Evolutionary conservation across 2,329 filamentous ascomycete species (phyloP), one percentile per base, ranked within the genome.

Genomic region (Fusarium palustre): DNA sequence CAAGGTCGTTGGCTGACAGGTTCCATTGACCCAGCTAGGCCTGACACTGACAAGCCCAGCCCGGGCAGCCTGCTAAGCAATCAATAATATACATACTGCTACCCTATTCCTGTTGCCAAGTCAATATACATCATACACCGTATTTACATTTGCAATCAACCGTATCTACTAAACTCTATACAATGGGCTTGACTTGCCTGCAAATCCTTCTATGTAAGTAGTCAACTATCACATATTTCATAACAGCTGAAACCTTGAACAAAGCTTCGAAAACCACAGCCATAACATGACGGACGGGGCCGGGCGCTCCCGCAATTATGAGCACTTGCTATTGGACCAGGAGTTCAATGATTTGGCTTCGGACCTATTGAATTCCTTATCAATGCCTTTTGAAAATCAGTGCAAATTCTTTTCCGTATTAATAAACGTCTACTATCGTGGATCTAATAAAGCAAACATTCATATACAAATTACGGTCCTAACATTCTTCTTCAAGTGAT

Each of bases 231-330:
- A 28, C 28, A 11, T 28, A 11, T 9, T 30, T 42, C 39, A 38
- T 24, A 22, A 46, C 22, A 16, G 33, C 18, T 39, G 8, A 12
- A 30, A 34, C 30, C 15, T 49, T 45, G 36, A 45, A 56, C 42
- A 25, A 56, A 56, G 22, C 36, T 28, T 28, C 31, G 34, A 31
- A 41, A 22, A 28, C 9, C 28, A 28, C 11, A 4, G 28, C 31
- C 47, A 68, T 54, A 55, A 39, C 43, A 54, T 45, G 47, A 52
- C 28, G 15, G 33, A 67, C 45, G 56, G 66, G 66, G 45, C 66
- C 57, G 66, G 66, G 56, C 52, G 62, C 66, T 67, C 57, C 66
- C 61, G 66, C 66, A 43, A 47, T 24, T 52, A 38, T 53, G 42
- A 39, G 53, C 46, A n/a, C 53, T 69, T 66, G 58, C 53, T 43